Evolutionary conservation across 78 protist genomes (phyloP).

Genomic region (Paulinella micropora): DNA sequence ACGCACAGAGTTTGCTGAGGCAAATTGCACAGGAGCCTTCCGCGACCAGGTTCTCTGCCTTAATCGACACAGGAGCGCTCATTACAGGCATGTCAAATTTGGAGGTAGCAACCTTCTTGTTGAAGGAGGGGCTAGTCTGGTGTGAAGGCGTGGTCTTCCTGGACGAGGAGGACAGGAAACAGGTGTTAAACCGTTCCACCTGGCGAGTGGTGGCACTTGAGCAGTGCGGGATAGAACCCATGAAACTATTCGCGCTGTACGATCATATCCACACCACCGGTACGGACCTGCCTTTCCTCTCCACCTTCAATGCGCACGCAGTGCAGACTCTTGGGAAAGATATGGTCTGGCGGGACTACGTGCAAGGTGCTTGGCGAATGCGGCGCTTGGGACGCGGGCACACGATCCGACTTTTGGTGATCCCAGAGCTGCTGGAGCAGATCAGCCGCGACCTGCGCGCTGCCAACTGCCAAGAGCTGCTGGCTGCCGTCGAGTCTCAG

Average conservation of each 20-base stretch:
- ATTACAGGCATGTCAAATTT: constrained; percentile 31
- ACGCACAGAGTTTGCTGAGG: not conserved
- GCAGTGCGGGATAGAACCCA: constrained; percentile 38
- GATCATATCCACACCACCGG: constrained; percentile 36
- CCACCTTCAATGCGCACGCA: constrained; percentile 16
- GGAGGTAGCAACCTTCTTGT: constrained; percentile 37
- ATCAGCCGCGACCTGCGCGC: too few species aligned
- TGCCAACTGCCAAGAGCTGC: too few species aligned
- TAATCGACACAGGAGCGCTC: constrained; percentile 55
- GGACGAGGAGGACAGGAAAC: constrained; percentile 27
- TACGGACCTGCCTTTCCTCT: constrained; percentile 13
- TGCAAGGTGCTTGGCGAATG: constrained; percentile 43
- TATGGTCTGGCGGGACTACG: constrained; percentile 40
- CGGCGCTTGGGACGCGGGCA: constrained; percentile 43
- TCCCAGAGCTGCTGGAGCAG: constrained; percentile 16
- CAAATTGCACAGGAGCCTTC: constrained; percentile 2
- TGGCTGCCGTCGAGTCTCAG: too few species aligned
- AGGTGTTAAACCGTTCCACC: constrained; percentile 27
- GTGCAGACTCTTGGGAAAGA: constrained; percentile 40
- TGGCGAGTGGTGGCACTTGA: constrained; percentile 23
- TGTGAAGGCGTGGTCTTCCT: constrained; percentile 45
- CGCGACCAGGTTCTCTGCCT: not conserved
- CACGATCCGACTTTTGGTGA: constrained; percentile 10
- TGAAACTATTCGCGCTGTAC: constrained; percentile 42
- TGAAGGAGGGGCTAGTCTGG: constrained; percentile 20